phyloP scores from a whole-genome alignment of 257 asterid genomes.

The Ajuga chamaepitys region DNA sequence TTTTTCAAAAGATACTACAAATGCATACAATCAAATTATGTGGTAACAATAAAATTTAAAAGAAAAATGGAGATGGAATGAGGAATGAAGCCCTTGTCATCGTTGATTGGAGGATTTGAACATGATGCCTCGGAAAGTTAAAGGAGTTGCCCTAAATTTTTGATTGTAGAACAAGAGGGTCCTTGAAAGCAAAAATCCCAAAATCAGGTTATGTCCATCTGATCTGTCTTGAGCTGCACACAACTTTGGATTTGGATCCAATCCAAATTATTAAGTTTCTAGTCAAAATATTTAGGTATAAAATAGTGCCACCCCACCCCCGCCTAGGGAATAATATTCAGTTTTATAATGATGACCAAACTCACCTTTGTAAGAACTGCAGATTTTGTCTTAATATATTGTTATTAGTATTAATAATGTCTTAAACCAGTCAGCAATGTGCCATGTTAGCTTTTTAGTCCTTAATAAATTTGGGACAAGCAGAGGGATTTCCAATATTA shows the following conservation, averaged over 20 bases:
- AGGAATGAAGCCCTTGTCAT: too few species aligned
- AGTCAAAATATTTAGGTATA: constrained; percentile 11
- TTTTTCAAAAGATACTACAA: too few species aligned
- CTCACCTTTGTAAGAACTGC: constrained; percentile 17
- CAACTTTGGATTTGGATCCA: constrained; percentile 20
- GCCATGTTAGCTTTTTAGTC: constrained; percentile 32
- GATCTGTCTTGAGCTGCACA: constrained; percentile 13
- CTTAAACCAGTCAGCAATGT: constrained; percentile 20
- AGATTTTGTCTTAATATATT: constrained; percentile 29
- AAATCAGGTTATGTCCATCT: neutral
- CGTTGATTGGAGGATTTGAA: too few species aligned
- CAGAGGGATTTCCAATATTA: constrained; percentile 17
- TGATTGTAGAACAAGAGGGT: neutral
- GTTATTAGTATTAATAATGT: neutral
- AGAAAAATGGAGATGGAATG: too few species aligned
- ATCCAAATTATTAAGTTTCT: neutral
- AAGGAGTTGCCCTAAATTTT: neutral
- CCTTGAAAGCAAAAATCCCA: constrained; percentile 8
- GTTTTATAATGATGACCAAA: constrained; percentile 27
- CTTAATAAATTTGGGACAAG: constrained; percentile 12
- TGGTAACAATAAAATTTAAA: too few species aligned
- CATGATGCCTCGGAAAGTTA: neutral
- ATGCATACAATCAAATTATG: too few species aligned
- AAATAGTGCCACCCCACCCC: neutral
- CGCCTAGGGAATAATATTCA: constrained; percentile 33